Conservation (phyloP, 768 basidiomycete species). For the Podaxis sp. region DNA sequence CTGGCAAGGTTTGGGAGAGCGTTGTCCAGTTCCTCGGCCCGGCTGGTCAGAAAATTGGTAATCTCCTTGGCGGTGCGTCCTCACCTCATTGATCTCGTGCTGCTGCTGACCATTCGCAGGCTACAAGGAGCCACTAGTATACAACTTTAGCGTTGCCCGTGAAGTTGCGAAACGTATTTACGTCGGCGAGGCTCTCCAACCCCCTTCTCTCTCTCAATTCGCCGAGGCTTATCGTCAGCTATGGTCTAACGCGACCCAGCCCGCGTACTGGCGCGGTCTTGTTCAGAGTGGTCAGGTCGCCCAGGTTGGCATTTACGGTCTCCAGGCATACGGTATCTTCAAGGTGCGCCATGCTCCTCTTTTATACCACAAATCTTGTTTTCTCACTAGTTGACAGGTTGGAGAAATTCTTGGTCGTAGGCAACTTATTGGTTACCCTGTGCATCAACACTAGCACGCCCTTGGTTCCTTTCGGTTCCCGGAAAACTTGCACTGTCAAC, state of each 20-base stretch:
- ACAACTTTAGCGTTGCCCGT: constrained; percentile 75
- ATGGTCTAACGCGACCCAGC: constrained; percentile 57
- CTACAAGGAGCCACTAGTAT: constrained; percentile 73
- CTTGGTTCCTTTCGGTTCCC: not conserved
- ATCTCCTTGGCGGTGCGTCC: constrained; percentile 50
- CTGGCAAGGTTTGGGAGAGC: constrained; percentile 50
- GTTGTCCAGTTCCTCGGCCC: constrained; percentile 47
- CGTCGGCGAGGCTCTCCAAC: constrained; percentile 65
- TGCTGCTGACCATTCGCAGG: constrained; percentile 31
- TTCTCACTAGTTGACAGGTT: constrained; percentile 42
- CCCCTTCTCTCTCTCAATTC: constrained; percentile 59
- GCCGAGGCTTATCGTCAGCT: constrained; percentile 61
- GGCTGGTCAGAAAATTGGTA: constrained; percentile 50
- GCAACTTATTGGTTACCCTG: constrained; percentile 75
- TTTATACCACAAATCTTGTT: not conserved
- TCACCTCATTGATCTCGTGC: not conserved
- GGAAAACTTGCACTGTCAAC: not conserved
- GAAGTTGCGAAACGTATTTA: constrained; percentile 79
- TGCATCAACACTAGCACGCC: constrained; percentile 34
- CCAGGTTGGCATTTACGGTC: constrained; percentile 67
- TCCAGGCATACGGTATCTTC: constrained; percentile 91
- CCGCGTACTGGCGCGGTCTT: constrained; percentile 60
- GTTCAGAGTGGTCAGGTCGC: constrained; percentile 63
- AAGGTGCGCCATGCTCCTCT: constrained; percentile 47
- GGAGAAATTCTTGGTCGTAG: constrained; percentile 87